These are phyloP conservation scores for Microstroma glucosiphilum DNA, from an alignment of 1,284 basidiomycete species.

Conservation along the genomic window DNA sequence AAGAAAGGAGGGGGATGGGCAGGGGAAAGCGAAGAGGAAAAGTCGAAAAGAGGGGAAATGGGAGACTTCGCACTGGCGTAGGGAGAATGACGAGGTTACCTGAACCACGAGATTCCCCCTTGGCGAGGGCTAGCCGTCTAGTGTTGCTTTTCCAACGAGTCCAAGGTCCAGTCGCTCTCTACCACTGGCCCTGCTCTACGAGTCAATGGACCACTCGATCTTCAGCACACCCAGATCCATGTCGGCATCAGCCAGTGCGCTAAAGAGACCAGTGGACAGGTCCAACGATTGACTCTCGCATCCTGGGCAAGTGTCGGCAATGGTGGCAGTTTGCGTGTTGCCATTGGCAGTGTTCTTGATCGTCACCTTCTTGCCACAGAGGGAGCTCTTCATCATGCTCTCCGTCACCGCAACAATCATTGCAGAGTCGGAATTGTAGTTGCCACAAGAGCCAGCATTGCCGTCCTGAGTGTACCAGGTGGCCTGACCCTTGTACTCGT, in stretches of 20 bases:
- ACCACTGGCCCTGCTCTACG: background rate
- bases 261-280: constrained; percentile 69
- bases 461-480: constrained; percentile 43
- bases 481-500: constrained; percentile 20
- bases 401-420: constrained; percentile 18
- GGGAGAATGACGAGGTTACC: no score
- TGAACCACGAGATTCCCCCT: no score
- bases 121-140: no score
- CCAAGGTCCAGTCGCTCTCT: no score
- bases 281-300: constrained; percentile 63
- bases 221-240: constrained; percentile 27
- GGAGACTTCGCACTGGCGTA: no score
- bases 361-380: constrained; percentile 64
- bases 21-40: no score
- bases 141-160: no score
- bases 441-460: constrained; percentile 45
- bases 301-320: constrained; percentile 35
- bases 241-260: constrained; percentile 19
- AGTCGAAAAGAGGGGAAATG: no score
- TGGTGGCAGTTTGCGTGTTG: constrained; percentile 59
- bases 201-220: constrained; percentile 25
- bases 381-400: constrained; percentile 51
- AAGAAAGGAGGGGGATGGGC: no score
- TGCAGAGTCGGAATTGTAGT: constrained; percentile 30
- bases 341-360: constrained; percentile 53